Evolutionary conservation across 1,139 yeast species (phyloP).

Genomic region (Insectozyma bohioensis): DNA sequence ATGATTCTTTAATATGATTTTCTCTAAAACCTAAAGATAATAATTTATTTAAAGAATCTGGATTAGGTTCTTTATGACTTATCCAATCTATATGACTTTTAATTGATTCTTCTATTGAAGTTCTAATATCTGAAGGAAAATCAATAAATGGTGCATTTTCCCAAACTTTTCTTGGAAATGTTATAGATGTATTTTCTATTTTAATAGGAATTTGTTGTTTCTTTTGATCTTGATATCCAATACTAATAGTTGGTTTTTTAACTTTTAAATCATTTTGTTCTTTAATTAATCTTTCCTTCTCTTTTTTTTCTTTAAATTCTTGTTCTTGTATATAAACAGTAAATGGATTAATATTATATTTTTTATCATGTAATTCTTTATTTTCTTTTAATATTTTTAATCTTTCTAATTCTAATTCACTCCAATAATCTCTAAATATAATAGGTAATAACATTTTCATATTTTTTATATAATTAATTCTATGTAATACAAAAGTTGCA

Average conservation of each 20-base stretch:
- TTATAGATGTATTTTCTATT: constrained; percentile 3
- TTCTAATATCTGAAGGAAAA: constrained; percentile 48
- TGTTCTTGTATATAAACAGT: constrained; percentile 54
- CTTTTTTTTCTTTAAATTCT: constrained; percentile 39
- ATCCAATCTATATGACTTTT: constrained; percentile 57
- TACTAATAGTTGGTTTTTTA: constrained; percentile 43
- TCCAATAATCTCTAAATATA: constrained; percentile 79
- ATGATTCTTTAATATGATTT: constrained; percentile 70
- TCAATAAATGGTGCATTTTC: constrained; percentile 58
- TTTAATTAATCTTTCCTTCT: constrained; percentile 45
- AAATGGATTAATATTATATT: constrained; percentile 75
- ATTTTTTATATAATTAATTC: constrained; percentile 79
- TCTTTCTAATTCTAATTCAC: constrained; percentile 61
- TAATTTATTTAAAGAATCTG: constrained; percentile 20
- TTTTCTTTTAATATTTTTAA: constrained; percentile 43
- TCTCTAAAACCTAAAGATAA: constrained; percentile 63
- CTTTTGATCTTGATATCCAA: constrained; percentile 17
- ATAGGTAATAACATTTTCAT: constrained; percentile 85
- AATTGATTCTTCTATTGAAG: constrained; percentile 54
- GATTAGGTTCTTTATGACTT: constrained; percentile 1
- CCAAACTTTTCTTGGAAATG: constrained; percentile 65
- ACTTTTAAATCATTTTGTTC: constrained; percentile 37
- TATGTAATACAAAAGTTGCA: constrained; percentile 82
- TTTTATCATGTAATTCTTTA: constrained; percentile 45
- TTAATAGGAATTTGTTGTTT: background rate